Conservation (phyloP, 768 basidiomycete species). For the Dentipellis sp. region DNA sequence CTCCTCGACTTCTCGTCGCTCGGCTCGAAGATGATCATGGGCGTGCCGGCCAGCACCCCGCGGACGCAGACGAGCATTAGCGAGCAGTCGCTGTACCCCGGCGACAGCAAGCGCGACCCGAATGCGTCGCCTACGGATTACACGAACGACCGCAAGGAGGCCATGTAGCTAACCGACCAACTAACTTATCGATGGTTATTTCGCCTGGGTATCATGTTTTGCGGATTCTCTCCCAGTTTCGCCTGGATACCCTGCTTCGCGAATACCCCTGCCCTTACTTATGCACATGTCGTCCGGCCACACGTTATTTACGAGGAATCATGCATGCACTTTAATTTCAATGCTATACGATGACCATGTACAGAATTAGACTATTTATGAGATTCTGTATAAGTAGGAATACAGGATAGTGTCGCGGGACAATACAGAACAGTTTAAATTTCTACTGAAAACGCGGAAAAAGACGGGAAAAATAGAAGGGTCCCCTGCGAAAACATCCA, state of each 20-base stretch:
- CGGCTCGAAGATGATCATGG: conserved; percentile 42
- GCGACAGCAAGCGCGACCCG: not conserved
- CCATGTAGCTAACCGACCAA: no score
- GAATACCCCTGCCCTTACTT: no score
- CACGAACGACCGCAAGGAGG: not conserved
- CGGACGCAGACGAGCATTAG: conserved; percentile 1
- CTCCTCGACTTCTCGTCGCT: conserved; percentile 45
- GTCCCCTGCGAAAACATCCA: conserved; percentile 10
- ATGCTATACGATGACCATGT: not conserved
- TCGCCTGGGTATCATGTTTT: no score
- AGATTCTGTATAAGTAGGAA: conserved; percentile 12
- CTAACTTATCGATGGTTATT: not conserved
- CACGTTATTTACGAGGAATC: no score
- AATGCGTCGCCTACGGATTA: not conserved
- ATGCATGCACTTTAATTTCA: not conserved
- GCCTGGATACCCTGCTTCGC: no score
- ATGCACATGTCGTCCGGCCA: no score
- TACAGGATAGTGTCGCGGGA: conserved; percentile 13
- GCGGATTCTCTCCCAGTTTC: no score
- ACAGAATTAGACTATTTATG: not conserved
- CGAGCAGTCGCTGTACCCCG: conserved; percentile 3
- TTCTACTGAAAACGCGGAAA: conserved; percentile 9
- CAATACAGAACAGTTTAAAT: conserved; percentile 12
- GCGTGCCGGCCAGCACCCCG: conserved; percentile 19
- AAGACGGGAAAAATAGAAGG: conserved; percentile 7